Conservation (phyloP, 176 grass and related monocot species). For the Ensete glaucum region DNA sequence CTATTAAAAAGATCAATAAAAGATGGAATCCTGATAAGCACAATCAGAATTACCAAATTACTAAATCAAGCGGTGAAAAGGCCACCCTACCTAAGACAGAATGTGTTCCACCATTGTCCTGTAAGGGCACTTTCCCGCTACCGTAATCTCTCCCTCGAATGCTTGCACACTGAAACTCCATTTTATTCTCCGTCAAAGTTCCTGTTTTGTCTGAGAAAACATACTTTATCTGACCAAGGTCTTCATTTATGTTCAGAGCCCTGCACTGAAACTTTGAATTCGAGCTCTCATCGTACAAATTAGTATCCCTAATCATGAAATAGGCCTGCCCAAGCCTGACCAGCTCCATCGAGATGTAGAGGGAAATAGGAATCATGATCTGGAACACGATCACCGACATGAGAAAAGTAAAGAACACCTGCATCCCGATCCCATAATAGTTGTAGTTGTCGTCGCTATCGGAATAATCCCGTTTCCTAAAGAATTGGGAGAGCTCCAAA, state of each 20-base stretch:
- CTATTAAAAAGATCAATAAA: conserved; percentile 15
- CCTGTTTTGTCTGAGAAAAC: conserved; percentile 94
- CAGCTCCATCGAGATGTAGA: conserved; percentile 95
- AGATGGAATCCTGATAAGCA: conserved; percentile 5
- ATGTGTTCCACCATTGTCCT: not conserved
- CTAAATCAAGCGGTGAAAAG: conserved; percentile 17
- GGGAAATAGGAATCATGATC: conserved; percentile 91
- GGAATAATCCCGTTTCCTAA: conserved; percentile 42
- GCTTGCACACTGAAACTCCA: conserved; percentile 75
- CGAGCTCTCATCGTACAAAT: conserved; percentile 49
- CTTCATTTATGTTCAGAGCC: conserved; percentile 90
- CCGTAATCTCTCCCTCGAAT: conserved; percentile 60
- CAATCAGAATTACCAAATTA: conserved; percentile 4
- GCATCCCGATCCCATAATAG: conserved; percentile 65
- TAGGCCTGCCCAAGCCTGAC: conserved; percentile 82
- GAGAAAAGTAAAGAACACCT: conserved; percentile 69
- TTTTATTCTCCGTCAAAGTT: conserved; percentile 86
- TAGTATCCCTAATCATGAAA: conserved; percentile 73
- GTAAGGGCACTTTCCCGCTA: conserved; percentile 10
- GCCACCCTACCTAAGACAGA: conserved; percentile 36
- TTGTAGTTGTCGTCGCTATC: conserved; percentile 35
- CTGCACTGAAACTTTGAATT: conserved; percentile 74
- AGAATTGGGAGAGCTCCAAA: conserved; percentile 6
- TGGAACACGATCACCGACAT: conserved; percentile 98
- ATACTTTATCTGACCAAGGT: conserved; percentile 88